Conservation (phyloP, 1,139 yeast genomes). For the Debaryomyces psychrophilus region DNA sequence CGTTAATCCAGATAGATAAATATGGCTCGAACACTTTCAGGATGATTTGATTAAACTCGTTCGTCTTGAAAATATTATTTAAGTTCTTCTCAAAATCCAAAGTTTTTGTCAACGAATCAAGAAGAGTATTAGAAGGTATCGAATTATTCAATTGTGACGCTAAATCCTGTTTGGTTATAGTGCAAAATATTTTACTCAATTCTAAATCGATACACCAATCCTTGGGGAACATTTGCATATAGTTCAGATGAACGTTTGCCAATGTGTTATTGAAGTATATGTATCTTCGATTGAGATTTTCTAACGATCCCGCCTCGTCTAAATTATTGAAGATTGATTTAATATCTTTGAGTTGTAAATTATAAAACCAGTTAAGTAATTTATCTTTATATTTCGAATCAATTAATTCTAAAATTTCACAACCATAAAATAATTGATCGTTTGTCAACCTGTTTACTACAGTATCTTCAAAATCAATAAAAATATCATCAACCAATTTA, state of each 20-base stretch:
- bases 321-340: constrained; percentile 69
- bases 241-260: constrained; percentile 58
- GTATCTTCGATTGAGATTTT: constrained; percentile 79
- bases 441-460: constrained; percentile 28
- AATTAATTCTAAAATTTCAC: constrained; percentile 69
- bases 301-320: constrained; percentile 94
- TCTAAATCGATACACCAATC: constrained; percentile 72
- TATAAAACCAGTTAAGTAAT: constrained; percentile 74
- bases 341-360: constrained; percentile 71
- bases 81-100: constrained; percentile 77
- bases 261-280: constrained; percentile 77
- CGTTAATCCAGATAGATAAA: constrained; percentile 81
- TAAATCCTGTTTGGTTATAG: constrained; percentile 69
- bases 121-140: constrained; percentile 57
- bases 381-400: constrained; percentile 64
- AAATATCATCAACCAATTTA: constrained; percentile 70
- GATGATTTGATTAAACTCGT: constrained; percentile 53
- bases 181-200: constrained; percentile 66
- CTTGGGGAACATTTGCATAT: constrained; percentile 60
- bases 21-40: constrained; percentile 85
- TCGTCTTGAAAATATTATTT: constrained; percentile 55
- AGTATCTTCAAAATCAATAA: constrained; percentile 67
- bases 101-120: constrained; percentile 44
- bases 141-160: constrained; percentile 30
- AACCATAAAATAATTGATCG: constrained; percentile 57